A percentile compares a stretch with the other conserved stretches of the same genome.
These are phyloP conservation scores for Sphaerosporella brunnea DNA, from an alignment of 495 filamentous ascomycete genomes.

Conservation along the genomic window DNA sequence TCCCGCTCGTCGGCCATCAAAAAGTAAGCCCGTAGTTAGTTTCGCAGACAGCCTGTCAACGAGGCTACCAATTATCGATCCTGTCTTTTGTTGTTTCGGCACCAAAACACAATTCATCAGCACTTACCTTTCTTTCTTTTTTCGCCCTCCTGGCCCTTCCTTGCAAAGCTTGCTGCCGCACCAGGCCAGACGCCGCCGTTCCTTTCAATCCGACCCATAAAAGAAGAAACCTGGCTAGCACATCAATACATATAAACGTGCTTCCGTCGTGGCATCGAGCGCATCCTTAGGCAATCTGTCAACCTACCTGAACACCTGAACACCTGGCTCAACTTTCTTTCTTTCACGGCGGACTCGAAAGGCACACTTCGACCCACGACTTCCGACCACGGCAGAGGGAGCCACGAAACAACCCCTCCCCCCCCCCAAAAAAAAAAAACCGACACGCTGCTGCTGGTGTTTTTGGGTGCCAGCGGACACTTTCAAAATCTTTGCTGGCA, in stretches of 20 bases:
- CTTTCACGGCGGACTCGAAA: too few species aligned
- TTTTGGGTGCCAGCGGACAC: conserved; percentile 12
- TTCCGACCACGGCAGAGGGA: too few species aligned
- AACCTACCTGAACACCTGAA: too few species aligned
- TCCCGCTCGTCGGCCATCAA: too few species aligned
- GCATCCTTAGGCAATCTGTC: too few species aligned
- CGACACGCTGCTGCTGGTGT: not conserved
- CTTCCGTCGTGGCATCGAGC: conserved; percentile 12
- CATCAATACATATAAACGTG: too few species aligned
- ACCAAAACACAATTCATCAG: conserved; percentile 1
- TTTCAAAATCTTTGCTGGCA: not conserved
- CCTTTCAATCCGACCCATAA: too few species aligned
- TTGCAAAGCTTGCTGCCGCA: too few species aligned
- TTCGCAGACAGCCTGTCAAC: conserved; percentile 3
- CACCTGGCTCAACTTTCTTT: too few species aligned
- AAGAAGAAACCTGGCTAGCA: too few species aligned
- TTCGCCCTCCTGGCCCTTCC: conserved; percentile 4
- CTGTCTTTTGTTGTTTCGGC: conserved; percentile 2
- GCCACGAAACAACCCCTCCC: conserved; percentile 15
- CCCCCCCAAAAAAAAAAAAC: too few species aligned
- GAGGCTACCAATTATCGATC: conserved; percentile 4
- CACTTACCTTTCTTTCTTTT: conserved; percentile 15
- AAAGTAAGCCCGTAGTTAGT: conserved; percentile 1
- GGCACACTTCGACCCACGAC: too few species aligned
- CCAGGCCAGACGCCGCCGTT: conserved; percentile 17